A percentile compares a stretch with the other conserved stretches of the same genome.
phyloP scores from a whole-genome alignment of 768 basidiomycete species.

The Mrakia frigida region DNA sequence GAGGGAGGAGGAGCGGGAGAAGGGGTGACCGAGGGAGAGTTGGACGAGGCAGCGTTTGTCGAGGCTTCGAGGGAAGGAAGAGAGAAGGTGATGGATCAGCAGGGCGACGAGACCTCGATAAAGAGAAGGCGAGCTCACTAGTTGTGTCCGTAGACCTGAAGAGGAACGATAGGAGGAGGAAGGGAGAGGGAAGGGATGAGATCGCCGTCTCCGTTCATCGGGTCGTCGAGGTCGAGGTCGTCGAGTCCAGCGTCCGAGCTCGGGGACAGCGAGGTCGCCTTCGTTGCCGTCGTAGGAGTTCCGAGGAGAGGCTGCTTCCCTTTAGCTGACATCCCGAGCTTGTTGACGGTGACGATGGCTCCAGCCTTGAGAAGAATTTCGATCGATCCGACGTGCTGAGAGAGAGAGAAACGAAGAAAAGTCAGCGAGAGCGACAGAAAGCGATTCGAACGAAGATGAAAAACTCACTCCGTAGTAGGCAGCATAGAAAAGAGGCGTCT shows the following conservation, averaged over 20 bases:
- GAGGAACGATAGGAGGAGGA: constrained; percentile 94
- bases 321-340: constrained; percentile 22
- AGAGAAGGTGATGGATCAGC: neutral
- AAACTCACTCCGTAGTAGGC: constrained; percentile 72
- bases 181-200: constrained; percentile 89
- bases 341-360: constrained; percentile 27
- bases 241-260: constrained; percentile 11
- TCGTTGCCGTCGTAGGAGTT: constrained; percentile 1
- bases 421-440: neutral
- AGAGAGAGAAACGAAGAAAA: neutral
- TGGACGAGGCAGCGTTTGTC: constrained; percentile 81
- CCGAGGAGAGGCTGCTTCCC: constrained; percentile 6
- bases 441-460: neutral
- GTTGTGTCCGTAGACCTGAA: constrained; percentile 31
- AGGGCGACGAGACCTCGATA: neutral
- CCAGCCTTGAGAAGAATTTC: constrained; percentile 28
- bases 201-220: constrained; percentile 64
- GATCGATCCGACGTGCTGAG: constrained; percentile 30
- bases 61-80: constrained; percentile 53
- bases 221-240: constrained; percentile 47
- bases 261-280: constrained; percentile 15
- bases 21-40: constrained; percentile 68
- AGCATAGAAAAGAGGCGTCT: constrained; percentile 83
- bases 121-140: constrained; percentile 5
- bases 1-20: constrained; percentile 45